Evolutionary conservation across 2,329 filamentous ascomycete species (phyloP).

Genomic region (Waltergamsia citrina): DNA sequence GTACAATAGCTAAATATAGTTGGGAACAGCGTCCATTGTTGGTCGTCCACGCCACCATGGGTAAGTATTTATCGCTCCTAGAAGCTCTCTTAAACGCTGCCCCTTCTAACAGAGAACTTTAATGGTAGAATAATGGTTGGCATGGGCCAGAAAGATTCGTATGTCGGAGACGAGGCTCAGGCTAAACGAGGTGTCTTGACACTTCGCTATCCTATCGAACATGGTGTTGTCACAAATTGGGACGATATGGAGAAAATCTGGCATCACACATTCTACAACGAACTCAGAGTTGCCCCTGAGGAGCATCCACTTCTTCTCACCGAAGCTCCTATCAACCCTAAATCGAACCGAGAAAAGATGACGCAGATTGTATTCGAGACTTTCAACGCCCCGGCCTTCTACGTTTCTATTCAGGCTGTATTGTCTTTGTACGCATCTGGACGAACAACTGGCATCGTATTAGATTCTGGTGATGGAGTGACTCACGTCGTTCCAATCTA

Average conservation of each 20-base stretch:
- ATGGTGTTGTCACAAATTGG: conserved; percentile 99
- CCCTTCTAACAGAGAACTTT: too few relatives aligned
- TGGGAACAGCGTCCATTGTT: conserved; percentile 99
- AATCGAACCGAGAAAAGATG: conserved; percentile 99
- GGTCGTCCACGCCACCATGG: conserved; percentile 99
- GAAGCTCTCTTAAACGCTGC: too few relatives aligned
- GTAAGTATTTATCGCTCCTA: conserved; percentile 47
- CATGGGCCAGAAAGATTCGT: conserved; percentile 99
- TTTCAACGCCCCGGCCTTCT: conserved; percentile 99
- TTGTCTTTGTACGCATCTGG: conserved; percentile 98
- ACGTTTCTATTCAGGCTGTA: conserved; percentile 99
- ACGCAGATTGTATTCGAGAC: conserved; percentile 99
- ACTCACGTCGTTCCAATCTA: conserved; percentile 99
- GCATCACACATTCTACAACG: conserved; percentile 99
- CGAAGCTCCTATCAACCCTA: conserved; percentile 99
- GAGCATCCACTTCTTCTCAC: conserved; percentile 99
- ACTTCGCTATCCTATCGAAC: conserved; percentile 98
- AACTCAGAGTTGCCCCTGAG: conserved; percentile 98
- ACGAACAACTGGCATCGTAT: conserved; percentile 99
- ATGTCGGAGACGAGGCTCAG: conserved; percentile 99
- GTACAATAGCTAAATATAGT: too few relatives aligned
- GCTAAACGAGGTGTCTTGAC: conserved; percentile 99
- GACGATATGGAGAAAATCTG: conserved; percentile 99
- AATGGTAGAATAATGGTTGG: conserved; percentile 97
- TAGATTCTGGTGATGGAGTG: conserved; percentile 99